Conservation (phyloP, 2,329 filamentous ascomycete species). For the Aspergillus neotritici region DNA sequence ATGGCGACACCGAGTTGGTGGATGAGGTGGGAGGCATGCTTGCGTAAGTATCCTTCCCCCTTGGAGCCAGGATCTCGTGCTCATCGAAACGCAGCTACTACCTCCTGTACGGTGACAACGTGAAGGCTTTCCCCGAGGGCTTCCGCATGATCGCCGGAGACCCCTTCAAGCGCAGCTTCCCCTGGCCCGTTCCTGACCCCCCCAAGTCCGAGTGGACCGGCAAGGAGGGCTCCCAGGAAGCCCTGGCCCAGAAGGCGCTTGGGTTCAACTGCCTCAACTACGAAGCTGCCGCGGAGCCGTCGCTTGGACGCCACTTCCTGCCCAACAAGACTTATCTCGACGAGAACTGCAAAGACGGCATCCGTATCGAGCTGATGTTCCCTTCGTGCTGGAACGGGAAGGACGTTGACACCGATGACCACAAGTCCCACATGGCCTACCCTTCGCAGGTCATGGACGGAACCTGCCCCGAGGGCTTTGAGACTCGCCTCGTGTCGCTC, state of each 20-base stretch:
- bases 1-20: constrained; percentile 64
- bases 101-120: constrained; percentile 60
- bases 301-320: constrained; percentile 74
- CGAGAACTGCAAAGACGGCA: constrained; percentile 70
- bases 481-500: constrained; percentile 64
- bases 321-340: constrained; percentile 77
- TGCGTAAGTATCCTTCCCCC: constrained; percentile 54
- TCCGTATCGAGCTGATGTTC: constrained; percentile 81
- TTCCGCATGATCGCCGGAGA: constrained; percentile 82
- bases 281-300: constrained; percentile 56
- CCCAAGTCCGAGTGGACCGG: constrained; percentile 65
- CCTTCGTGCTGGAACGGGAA: constrained; percentile 83
- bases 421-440: constrained; percentile 67
- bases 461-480: constrained; percentile 64
- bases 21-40: constrained; percentile 76
- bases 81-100: constrained; percentile 61
- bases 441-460: constrained; percentile 71
- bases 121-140: constrained; percentile 67
- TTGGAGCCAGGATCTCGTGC: background rate
- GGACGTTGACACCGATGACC: constrained; percentile 49
- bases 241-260: constrained; percentile 71
- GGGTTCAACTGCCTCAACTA: constrained; percentile 98
- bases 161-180: constrained; percentile 62
- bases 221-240: constrained; percentile 61
- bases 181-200: constrained; percentile 60